These are phyloP conservation scores for Xylaria scruposa DNA, from an alignment of 495 filamentous ascomycete genomes.

Conservation along the genomic window DNA sequence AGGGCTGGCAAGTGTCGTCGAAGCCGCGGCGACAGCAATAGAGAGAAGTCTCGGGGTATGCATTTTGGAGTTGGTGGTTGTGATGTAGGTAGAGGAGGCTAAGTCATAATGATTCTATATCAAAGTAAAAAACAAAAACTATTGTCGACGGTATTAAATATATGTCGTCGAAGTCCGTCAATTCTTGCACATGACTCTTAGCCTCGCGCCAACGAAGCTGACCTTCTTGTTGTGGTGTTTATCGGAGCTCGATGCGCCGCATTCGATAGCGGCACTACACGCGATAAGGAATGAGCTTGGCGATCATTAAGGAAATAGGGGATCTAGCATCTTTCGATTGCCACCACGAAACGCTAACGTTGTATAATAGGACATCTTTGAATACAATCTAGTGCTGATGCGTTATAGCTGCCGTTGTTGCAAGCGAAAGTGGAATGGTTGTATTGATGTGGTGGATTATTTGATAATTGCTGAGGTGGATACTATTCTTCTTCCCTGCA, in stretches of 20 bases:
- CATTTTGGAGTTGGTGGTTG: neutral
- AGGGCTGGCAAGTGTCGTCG: neutral
- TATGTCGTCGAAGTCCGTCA: neutral
- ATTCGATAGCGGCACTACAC: neutral
- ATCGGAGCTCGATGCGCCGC: slow-evolving; percentile 1
- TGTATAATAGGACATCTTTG: neutral
- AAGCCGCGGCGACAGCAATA: neutral
- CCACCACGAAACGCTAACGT: neutral
- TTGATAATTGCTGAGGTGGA: too few species aligned
- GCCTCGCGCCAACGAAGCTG: neutral
- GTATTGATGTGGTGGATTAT: too few species aligned
- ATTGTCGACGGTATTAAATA: neutral
- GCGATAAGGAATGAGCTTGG: neutral
- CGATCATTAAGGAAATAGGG: neutral
- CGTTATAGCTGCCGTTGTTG: neutral
- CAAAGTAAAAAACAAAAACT: neutral
- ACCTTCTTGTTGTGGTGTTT: neutral
- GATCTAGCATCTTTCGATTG: neutral
- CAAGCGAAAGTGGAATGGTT: neutral
- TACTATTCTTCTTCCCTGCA: too few species aligned
- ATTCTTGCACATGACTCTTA: neutral
- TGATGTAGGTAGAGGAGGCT: neutral
- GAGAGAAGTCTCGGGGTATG: neutral
- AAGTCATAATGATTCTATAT: neutral
- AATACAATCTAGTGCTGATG: neutral